Evolutionary conservation across 371 early-diverging fungal species (phyloP), one percentile per base, ranked within the genome.

Genomic region (Umbelopsis sp.): DNA sequence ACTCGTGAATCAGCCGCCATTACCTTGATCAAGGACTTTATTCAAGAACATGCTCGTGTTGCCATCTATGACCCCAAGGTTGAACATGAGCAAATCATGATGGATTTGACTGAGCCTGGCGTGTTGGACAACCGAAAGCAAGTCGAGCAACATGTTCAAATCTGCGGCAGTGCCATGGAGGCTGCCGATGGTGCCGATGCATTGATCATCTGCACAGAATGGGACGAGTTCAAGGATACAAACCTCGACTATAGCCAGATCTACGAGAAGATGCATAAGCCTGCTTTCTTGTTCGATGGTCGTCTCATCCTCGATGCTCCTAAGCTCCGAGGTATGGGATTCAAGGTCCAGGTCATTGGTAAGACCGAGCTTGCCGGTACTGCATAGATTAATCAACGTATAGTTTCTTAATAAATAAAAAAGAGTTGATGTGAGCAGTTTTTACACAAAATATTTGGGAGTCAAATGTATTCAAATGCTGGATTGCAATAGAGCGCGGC

Each of bases 1-100:
- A 94, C 98, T 44, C 89, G 97, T 70, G 96, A 96, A 83, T 93
- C 94, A 53, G 94, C 98, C 41, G 96, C 98, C 52, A 95, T 95
- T 65, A 87, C 90, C 5, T 78, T 97, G 65, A 86, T 88, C 80
- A 89, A 92, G 78, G 88, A 89, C 75, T 90, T 96, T 63, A 81
- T 96, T 63, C 85, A 90, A 75, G 94, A 94, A 73, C 89, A 87
- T 45, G 96, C 97, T 25, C 80, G 82, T 44, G 81, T 97, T 64
- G 80, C 85, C 52, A 87, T 97, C 71, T 96, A 95, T 76, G 98
- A 97, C 74, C 98, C 98, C 69, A 94, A 96, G 88, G 97, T 96
- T 25, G 84, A 86, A 48, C 80, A 74, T 24, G 85, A 88, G 70
- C 96, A 96, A 77, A 94, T 97, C 73, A 84, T 81, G 71, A 77